Conservation (phyloP, 2,329 filamentous ascomycete genomes). For the Pseudogymnoascus sp. region DNA sequence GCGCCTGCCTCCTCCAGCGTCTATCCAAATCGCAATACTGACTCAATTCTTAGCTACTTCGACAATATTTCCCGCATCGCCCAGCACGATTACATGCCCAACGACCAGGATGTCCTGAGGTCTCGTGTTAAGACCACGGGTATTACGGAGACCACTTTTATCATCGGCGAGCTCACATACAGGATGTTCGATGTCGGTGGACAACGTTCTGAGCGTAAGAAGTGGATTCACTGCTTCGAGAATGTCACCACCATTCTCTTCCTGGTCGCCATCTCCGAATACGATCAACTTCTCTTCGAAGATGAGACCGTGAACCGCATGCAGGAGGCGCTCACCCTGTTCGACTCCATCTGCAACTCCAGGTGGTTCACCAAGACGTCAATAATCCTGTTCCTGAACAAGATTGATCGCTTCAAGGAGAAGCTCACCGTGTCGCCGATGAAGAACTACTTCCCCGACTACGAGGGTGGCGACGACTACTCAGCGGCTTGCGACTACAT, state of each 20-base stretch:
- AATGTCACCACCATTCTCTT: constrained; percentile 84
- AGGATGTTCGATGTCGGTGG: constrained; percentile 81
- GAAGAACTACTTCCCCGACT: constrained; percentile 83
- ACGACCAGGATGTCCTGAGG: constrained; percentile 89
- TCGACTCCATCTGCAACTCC: constrained; percentile 82
- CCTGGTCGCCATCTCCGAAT: constrained; percentile 90
- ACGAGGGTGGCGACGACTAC: constrained; percentile 94
- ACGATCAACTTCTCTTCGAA: constrained; percentile 93
- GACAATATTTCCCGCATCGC: constrained; percentile 69
- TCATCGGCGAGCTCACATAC: constrained; percentile 86
- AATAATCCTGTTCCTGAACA: constrained; percentile 84
- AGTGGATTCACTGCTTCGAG: constrained; percentile 74
- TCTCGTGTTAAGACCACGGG: constrained; percentile 88
- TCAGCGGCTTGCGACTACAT: constrained; percentile 96
- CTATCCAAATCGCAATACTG: not conserved
- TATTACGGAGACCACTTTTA: constrained; percentile 92
- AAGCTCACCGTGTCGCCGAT: constrained; percentile 77
- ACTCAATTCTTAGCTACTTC: constrained; percentile 59
- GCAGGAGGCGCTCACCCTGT: constrained; percentile 80
- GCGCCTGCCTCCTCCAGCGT: too few species aligned
- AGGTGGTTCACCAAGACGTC: constrained; percentile 87
- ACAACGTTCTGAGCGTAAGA: constrained; percentile 67
- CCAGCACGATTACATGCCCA: constrained; percentile 71
- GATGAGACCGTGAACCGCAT: constrained; percentile 96
- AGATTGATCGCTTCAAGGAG: constrained; percentile 83